Evolutionary conservation across 2,329 filamentous ascomycete species (phyloP).

Genomic region (Fusarium sarcochroum): DNA sequence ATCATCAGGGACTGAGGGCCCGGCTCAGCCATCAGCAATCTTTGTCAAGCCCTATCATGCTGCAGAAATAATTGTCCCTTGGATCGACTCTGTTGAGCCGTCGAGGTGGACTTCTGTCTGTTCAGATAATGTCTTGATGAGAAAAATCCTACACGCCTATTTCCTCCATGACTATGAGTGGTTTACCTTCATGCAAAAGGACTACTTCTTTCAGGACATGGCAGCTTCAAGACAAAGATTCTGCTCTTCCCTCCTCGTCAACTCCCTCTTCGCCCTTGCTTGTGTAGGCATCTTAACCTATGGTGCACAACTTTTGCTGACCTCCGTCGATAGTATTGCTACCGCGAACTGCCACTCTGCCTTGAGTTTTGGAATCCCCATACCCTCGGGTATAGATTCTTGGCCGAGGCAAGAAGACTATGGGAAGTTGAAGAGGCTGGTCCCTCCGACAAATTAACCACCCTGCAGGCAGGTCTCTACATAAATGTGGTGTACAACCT

Average conservation of each 20-base stretch:
- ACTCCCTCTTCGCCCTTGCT: slow-evolving; percentile 16
- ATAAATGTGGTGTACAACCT: slow-evolving; percentile 51
- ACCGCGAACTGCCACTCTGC: slow-evolving; percentile 42
- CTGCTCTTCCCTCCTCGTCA: slow-evolving; percentile 33
- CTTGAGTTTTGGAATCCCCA: slow-evolving; percentile 54
- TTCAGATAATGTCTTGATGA: slow-evolving; percentile 30
- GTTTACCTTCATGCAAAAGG: not conserved
- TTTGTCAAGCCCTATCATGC: slow-evolving; percentile 1
- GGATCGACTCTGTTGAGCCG: slow-evolving; percentile 41
- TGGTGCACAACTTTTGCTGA: not conserved
- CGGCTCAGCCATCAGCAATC: not conserved
- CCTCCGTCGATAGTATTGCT: not conserved
- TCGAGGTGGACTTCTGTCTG: slow-evolving; percentile 30
- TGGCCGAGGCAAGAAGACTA: slow-evolving; percentile 55
- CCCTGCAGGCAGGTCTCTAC: slow-evolving; percentile 53
- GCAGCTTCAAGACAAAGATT: slow-evolving; percentile 2
- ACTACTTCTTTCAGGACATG: slow-evolving; percentile 25
- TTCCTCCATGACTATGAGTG: slow-evolving; percentile 35
- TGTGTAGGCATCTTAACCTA: slow-evolving; percentile 6
- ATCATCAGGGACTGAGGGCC: not conserved
- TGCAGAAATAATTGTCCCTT: slow-evolving; percentile 48
- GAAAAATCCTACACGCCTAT: slow-evolving; percentile 21
- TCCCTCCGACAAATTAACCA: slow-evolving; percentile 49
- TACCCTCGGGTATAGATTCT: slow-evolving; percentile 53
- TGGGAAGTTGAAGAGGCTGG: slow-evolving; percentile 52